A percentile compares a stretch with the other conserved stretches of the same genome.
Evolutionary conservation across 495 filamentous ascomycete species (phyloP).

Genomic region (Clohesyomyces aquaticus): DNA sequence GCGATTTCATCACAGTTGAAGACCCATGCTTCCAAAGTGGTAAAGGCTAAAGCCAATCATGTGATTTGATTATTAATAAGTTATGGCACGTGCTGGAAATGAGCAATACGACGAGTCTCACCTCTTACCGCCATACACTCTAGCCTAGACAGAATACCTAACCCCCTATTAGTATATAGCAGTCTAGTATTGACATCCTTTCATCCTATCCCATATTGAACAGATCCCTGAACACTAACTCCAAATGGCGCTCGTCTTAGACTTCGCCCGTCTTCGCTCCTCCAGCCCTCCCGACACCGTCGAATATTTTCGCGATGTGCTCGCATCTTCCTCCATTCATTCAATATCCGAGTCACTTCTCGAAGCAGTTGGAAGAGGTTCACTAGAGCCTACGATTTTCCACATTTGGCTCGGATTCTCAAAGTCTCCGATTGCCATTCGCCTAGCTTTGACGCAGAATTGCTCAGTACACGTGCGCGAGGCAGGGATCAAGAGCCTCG

Average conservation of each 20-base stretch:
- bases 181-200: too few relatives aligned
- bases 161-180: too few relatives aligned
- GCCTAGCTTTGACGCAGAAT: conserved; percentile 20
- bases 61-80: too few relatives aligned
- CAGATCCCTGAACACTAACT: too few relatives aligned
- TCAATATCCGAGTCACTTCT: conserved; percentile 8
- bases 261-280: background rate
- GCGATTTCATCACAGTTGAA: too few relatives aligned
- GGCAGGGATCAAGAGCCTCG: conserved; percentile 14
- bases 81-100: too few relatives aligned
- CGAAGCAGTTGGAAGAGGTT: conserved; percentile 14
- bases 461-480: conserved; percentile 23
- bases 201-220: background rate
- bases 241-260: conserved; percentile 1
- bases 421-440: conserved; percentile 4
- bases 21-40: too few relatives aligned
- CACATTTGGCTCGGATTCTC: conserved; percentile 25
- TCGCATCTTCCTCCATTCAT: background rate
- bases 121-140: too few relatives aligned
- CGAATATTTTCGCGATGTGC: conserved; percentile 7
- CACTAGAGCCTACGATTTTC: conserved; percentile 21
- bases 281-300: conserved; percentile 4
- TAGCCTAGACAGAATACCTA: too few relatives aligned
- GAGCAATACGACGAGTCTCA: too few relatives aligned
- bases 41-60: too few relatives aligned